A percentile compares a stretch with the other conserved stretches of the same genome.
These are phyloP conservation scores for Lagenaria siceraria DNA, from an alignment of 306 rosid species.

Conservation along the genomic window DNA sequence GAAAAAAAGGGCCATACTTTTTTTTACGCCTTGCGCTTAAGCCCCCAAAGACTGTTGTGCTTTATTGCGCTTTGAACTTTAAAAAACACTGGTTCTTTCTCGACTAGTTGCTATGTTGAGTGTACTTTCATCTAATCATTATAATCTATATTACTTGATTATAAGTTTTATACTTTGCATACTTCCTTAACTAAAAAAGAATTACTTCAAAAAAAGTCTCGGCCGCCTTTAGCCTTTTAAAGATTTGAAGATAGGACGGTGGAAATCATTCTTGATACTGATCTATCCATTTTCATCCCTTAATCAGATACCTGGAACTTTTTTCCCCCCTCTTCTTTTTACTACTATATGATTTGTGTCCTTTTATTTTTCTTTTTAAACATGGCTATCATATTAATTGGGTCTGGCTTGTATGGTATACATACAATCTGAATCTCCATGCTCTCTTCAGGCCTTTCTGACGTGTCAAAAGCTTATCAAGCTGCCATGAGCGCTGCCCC, in stretches of 20 bases:
- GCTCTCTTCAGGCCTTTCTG: slow-evolving; percentile 59
- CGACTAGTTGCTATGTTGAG: not conserved
- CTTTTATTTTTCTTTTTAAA: not conserved
- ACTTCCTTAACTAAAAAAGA: not conserved
- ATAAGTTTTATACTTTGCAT: not conserved
- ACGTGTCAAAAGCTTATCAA: slow-evolving; percentile 68
- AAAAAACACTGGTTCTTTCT: not conserved
- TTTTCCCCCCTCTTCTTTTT: no score
- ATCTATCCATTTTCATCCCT: not conserved
- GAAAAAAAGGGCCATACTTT: no score
- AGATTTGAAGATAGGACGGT: no score
- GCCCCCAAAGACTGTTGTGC: no score
- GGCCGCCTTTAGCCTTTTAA: no score
- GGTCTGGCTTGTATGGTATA: not conserved
- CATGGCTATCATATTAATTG: not conserved
- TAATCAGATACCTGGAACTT: no score
- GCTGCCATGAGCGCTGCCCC: slow-evolving; percentile 64
- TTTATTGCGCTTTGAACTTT: no score
- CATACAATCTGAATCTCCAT: not conserved
- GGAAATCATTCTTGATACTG: not conserved
- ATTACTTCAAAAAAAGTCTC: no score
- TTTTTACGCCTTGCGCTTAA: no score
- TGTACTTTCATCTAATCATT: not conserved
- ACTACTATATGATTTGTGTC: not conserved
- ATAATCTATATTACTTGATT: not conserved